Conservation (phyloP, 441 rosid species). For the Pelargonium fulgidum region DNA sequence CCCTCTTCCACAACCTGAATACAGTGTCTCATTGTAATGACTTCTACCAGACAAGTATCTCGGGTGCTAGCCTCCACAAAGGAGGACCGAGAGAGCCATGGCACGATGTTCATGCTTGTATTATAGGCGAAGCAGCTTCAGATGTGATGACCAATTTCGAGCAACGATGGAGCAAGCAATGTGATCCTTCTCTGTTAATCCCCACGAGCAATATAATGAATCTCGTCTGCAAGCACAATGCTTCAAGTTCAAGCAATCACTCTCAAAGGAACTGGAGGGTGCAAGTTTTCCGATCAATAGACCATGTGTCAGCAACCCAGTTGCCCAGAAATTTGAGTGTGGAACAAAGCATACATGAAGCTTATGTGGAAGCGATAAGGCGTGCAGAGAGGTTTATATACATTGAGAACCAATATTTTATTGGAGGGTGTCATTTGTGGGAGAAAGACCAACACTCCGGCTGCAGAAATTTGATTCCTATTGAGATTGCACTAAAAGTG, state of each 20-base stretch:
- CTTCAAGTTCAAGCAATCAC: constrained; percentile 21
- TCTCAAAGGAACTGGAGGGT: constrained; percentile 56
- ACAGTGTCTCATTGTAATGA: constrained; percentile 36
- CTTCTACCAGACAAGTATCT: constrained; percentile 65
- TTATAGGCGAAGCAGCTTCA: constrained; percentile 68
- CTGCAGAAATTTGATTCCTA: constrained; percentile 74
- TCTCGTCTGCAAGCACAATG: constrained; percentile 27
- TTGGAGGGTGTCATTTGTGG: constrained; percentile 84
- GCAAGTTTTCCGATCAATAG: constrained; percentile 72
- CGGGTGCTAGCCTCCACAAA: constrained; percentile 54
- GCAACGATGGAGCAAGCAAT: constrained; percentile 78
- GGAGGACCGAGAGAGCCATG: constrained; percentile 96
- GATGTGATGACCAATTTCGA: constrained; percentile 67
- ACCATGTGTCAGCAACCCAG: constrained; percentile 49
- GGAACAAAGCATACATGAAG: constrained; percentile 75
- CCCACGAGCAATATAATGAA: constrained; percentile 35
- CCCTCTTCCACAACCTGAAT: constrained; percentile 58
- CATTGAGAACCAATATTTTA: constrained; percentile 84
- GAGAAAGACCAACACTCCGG: constrained; percentile 50
- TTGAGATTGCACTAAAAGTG: constrained; percentile 69
- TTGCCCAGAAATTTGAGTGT: constrained; percentile 38
- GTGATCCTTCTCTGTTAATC: constrained; percentile 47
- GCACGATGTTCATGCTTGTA: constrained; percentile 73
- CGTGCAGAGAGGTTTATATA: constrained; percentile 68
- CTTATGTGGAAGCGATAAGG: constrained; percentile 67